Percentiles rank a stretch among this genome's conserved stretches.
Conservation (phyloP, 106 monocot species). For the Iris macrosiphon region DNA sequence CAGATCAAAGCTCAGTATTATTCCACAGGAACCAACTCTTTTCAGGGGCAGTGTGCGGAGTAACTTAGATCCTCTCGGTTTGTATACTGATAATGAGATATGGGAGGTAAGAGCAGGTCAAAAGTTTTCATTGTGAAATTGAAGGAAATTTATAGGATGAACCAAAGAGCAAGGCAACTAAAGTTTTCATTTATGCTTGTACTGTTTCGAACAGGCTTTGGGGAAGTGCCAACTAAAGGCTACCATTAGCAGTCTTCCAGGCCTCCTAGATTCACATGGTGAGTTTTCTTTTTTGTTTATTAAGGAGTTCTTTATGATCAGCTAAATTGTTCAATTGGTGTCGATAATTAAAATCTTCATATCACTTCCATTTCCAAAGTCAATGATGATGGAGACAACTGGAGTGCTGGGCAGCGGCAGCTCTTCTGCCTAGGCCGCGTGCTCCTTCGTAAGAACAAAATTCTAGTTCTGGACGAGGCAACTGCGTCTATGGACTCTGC, state of each 20-base stretch:
- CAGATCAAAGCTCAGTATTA: constrained; percentile 69
- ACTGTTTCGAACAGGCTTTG: too few species aligned
- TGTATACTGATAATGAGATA: constrained; percentile 54
- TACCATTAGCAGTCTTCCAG: constrained; percentile 48
- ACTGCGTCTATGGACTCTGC: constrained; percentile 83
- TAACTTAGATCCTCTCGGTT: constrained; percentile 67
- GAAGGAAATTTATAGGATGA: too few species aligned
- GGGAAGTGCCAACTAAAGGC: constrained; percentile 71
- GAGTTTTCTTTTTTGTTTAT: too few species aligned
- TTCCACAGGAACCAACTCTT: constrained; percentile 78
- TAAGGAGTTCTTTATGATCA: too few species aligned
- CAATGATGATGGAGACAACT: constrained; percentile 78
- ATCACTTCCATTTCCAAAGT: constrained; percentile 33
- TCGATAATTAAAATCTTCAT: too few species aligned
- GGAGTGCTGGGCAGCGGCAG: constrained; percentile 74
- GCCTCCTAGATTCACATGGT: constrained; percentile 74
- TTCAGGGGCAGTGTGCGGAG: constrained; percentile 61
- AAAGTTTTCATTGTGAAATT: too few species aligned
- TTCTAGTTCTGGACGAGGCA: constrained; percentile 77
- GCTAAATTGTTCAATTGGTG: too few species aligned
- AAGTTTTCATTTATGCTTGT: too few species aligned
- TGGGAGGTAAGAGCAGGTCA: constrained; percentile 72
- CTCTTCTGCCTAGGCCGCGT: constrained; percentile 74
- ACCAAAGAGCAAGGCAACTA: too few species aligned
- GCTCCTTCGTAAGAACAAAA: constrained; percentile 53